These are phyloP conservation scores for Zygotorulaspora florentina DNA, from an alignment of 805 yeast genomes.

Conservation along the genomic window DNA sequence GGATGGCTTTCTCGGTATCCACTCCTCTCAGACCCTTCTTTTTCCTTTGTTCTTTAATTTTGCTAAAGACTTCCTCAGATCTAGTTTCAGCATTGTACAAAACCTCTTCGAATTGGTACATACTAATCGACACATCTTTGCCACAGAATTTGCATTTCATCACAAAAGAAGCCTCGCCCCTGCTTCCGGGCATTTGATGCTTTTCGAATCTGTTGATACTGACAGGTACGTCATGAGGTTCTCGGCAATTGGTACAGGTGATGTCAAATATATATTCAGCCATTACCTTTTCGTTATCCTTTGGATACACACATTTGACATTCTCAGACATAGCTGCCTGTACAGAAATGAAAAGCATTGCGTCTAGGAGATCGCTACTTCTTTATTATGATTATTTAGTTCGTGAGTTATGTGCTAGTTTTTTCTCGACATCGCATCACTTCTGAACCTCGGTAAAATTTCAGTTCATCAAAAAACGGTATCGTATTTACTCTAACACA, in stretches of 20 bases:
- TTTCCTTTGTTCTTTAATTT: slow-evolving; percentile 24
- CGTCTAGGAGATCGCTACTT: not conserved
- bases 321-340: slow-evolving; percentile 38
- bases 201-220: slow-evolving; percentile 62
- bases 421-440: not conserved
- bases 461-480: not conserved
- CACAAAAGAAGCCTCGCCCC: slow-evolving; percentile 81
- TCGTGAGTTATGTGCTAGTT: not conserved
- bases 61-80: slow-evolving; percentile 14
- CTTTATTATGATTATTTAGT: not conserved
- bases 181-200: slow-evolving; percentile 61
- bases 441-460: not conserved
- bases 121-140: slow-evolving; percentile 26
- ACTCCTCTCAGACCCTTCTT: slow-evolving; percentile 26
- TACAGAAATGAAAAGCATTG: slow-evolving; percentile 29
- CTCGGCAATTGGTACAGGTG: slow-evolving; percentile 77
- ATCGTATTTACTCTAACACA: too few species aligned
- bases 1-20: slow-evolving; percentile 23
- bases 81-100: slow-evolving; percentile 19
- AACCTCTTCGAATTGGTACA: slow-evolving; percentile 24
- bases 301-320: slow-evolving; percentile 53
- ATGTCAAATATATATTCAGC: slow-evolving; percentile 73
- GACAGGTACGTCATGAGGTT: slow-evolving; percentile 65
- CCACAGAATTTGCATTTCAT: slow-evolving; percentile 69
- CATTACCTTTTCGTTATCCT: slow-evolving; percentile 56